These are phyloP conservation scores for Thyridium curvatum DNA, from an alignment of 2,329 filamentous ascomycete genomes.

Conservation along the genomic window DNA sequence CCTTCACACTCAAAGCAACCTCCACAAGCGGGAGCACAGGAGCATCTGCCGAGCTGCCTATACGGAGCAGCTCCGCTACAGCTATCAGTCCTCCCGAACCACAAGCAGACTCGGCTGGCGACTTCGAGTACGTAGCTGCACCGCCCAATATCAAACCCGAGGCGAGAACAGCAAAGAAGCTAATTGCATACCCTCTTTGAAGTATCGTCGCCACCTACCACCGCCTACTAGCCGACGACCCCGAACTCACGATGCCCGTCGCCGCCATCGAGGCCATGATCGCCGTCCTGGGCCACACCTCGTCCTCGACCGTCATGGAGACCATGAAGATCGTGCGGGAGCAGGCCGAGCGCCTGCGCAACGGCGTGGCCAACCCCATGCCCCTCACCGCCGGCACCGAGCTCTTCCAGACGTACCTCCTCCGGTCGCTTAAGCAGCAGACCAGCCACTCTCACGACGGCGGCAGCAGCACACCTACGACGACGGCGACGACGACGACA, in stretches of 20 bases:
- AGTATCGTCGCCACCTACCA: conserved; percentile 53
- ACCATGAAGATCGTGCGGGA: conserved; percentile 79
- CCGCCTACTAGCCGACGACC: conserved; percentile 54
- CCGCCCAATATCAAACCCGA: too few species aligned
- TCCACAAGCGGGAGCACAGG: too few species aligned
- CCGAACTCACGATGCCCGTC: conserved; percentile 89
- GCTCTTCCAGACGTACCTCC: conserved; percentile 90
- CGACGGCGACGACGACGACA: conserved; percentile 4
- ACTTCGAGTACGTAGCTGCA: too few species aligned
- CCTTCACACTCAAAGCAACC: too few species aligned
- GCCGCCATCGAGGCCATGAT: conserved; percentile 63
- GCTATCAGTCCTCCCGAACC: conserved; percentile 13
- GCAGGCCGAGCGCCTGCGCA: conserved; percentile 72
- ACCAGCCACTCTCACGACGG: conserved; percentile 22
- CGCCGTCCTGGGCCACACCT: conserved; percentile 71
- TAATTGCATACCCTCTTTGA: neutral
- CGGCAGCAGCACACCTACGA: neutral
- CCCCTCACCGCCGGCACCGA: conserved; percentile 91
- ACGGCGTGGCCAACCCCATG: conserved; percentile 77
- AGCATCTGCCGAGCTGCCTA: too few species aligned
- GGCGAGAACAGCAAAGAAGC: neutral
- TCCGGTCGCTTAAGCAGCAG: conserved; percentile 61
- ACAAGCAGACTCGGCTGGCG: conserved; percentile 9
- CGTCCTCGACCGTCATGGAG: conserved; percentile 84
- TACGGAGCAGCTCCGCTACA: too few species aligned